Conservation (phyloP, 225 moss, liverwort and hornwort species). For the Antitrichia curtipendula region DNA sequence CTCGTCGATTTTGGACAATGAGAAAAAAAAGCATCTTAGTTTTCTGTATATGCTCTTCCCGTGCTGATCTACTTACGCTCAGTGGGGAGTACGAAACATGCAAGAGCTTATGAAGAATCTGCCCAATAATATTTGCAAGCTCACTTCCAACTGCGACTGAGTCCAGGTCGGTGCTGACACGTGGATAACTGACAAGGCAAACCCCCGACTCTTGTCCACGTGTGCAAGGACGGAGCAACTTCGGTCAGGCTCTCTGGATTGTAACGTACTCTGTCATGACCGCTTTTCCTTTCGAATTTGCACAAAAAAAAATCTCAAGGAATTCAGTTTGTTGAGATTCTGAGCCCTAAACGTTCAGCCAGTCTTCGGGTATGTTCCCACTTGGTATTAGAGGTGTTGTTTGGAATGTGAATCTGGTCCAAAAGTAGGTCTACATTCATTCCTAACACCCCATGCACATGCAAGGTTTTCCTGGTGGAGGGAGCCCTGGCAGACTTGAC, state of each 20-base stretch:
- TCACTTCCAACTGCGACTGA: not conserved
- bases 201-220: not conserved
- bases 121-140: not conserved
- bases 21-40: not conserved
- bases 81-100: not conserved
- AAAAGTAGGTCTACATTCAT: too few species aligned
- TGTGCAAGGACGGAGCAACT: not conserved
- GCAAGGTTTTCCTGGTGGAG: too few species aligned
- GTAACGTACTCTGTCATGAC: not conserved
- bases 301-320: not conserved
- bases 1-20: not conserved
- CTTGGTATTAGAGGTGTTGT: too few species aligned
- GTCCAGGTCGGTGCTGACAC: conserved; percentile 15
- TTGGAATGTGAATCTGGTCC: too few species aligned
- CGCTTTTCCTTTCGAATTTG: not conserved
- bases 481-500: too few species aligned
- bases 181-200: conserved; percentile 2
- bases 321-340: too few species aligned
- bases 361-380: too few species aligned
- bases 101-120: not conserved
- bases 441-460: too few species aligned
- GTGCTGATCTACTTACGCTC: not conserved
- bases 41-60: not conserved
- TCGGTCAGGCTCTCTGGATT: not conserved
- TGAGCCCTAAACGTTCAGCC: too few species aligned